Evolutionary conservation across 306 rosid genomes (phyloP).

Genomic region (Boehmeria nivea): DNA sequence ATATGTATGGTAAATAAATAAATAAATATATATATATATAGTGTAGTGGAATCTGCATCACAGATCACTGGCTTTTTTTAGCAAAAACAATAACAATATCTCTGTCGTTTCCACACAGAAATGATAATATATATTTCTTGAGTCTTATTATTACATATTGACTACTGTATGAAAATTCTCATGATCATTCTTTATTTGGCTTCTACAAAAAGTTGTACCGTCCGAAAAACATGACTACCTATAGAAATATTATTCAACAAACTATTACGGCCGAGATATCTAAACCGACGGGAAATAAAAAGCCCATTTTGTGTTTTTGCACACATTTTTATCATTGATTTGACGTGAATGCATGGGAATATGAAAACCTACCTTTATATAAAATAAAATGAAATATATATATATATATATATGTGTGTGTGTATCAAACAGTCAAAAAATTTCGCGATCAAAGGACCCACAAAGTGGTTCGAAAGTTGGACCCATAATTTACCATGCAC

Average conservation of each 20-base stretch:
- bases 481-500: conserved; percentile 15
- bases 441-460: not conserved
- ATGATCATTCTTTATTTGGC: not conserved
- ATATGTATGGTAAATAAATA: not conserved
- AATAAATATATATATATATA: not conserved
- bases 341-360: conserved; percentile 10
- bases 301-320: not conserved
- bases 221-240: not conserved
- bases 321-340: conserved; percentile 1
- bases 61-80: not conserved
- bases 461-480: not conserved
- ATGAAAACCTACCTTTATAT: too few species aligned
- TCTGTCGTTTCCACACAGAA: not conserved
- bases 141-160: not conserved
- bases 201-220: not conserved
- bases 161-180: not conserved
- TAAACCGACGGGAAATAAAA: not conserved
- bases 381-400: too few species aligned
- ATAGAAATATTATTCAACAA: not conserved
- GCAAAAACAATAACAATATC: not conserved
- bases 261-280: not conserved
- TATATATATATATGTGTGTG: not conserved
- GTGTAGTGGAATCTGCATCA: not conserved
- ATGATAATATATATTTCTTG: not conserved
- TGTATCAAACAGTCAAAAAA: not conserved